These are phyloP conservation scores for Amaranthus cruentus DNA, from an alignment of 148 eudicot species.

Conservation along the genomic window DNA sequence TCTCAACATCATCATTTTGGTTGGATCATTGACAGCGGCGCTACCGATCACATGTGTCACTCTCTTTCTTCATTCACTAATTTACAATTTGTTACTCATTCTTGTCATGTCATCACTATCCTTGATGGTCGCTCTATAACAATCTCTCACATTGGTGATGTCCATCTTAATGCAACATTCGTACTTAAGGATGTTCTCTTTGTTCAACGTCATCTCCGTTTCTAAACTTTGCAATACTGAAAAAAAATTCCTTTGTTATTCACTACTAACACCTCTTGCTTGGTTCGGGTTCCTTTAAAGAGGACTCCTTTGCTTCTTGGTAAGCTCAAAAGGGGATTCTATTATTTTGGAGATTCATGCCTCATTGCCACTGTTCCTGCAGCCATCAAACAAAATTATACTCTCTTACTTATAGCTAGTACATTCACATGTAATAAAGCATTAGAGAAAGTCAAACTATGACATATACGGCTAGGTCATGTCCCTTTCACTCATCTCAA, in stretches of 20 bases:
- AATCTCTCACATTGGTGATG: neutral
- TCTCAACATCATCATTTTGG: neutral
- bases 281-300: no score
- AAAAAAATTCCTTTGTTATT: no score
- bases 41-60: neutral
- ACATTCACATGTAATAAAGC: no score
- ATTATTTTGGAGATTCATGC: no score
- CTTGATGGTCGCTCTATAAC: neutral
- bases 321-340: no score
- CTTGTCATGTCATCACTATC: neutral
- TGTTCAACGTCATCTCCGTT: neutral
- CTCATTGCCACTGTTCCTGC: no score
- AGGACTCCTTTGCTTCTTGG: no score
- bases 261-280: no score
- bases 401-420: no score
- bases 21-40: neutral
- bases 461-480: neutral
- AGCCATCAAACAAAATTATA: no score
- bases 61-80: neutral
- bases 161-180: neutral
- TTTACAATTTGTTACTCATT: neutral
- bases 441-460: neutral
- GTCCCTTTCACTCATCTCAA: neutral
- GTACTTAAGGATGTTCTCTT: neutral
- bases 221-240: neutral